phyloP scores from a whole-genome alignment of 305 asterid species.

The Rubia balearica region DNA sequence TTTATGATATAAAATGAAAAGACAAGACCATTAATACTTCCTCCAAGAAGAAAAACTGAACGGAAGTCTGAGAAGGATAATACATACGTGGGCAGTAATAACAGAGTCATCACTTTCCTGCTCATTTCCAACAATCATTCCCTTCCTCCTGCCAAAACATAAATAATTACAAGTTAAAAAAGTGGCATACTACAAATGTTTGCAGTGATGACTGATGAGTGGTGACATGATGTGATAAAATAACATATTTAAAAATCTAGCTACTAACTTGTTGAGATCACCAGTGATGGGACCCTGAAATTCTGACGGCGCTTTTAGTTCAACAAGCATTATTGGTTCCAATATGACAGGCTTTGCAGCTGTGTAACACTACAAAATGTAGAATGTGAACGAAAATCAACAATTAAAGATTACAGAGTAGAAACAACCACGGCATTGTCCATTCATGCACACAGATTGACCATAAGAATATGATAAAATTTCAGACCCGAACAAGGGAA shows the following conservation, averaged over 20 bases:
- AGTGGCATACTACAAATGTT: background rate
- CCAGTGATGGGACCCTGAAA: slow-evolving; percentile 96
- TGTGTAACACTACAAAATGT: slow-evolving; percentile 49
- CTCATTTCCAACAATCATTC: slow-evolving; percentile 91
- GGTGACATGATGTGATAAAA: background rate
- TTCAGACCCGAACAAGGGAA: slow-evolving; percentile 4
- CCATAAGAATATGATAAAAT: background rate
- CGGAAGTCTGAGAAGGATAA: background rate
- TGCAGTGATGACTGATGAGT: background rate
- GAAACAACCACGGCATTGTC: background rate
- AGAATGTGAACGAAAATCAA: background rate
- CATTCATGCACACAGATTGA: background rate
- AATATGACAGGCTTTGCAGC: slow-evolving; percentile 80
- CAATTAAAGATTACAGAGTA: background rate
- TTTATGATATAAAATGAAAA: background rate
- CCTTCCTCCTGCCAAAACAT: slow-evolving; percentile 68
- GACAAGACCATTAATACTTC: background rate
- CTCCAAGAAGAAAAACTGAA: background rate
- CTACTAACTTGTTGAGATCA: slow-evolving; percentile 80
- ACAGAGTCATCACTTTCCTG: slow-evolving; percentile 93
- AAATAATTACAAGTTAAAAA: slow-evolving; percentile 5
- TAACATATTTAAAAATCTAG: background rate
- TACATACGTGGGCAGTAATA: slow-evolving; percentile 72
- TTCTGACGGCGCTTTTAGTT: slow-evolving; percentile 81
- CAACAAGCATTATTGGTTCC: slow-evolving; percentile 98